Evolutionary conservation across 2,329 filamentous ascomycete genomes (phyloP).

Genomic region (Stemphylium beticola): DNA sequence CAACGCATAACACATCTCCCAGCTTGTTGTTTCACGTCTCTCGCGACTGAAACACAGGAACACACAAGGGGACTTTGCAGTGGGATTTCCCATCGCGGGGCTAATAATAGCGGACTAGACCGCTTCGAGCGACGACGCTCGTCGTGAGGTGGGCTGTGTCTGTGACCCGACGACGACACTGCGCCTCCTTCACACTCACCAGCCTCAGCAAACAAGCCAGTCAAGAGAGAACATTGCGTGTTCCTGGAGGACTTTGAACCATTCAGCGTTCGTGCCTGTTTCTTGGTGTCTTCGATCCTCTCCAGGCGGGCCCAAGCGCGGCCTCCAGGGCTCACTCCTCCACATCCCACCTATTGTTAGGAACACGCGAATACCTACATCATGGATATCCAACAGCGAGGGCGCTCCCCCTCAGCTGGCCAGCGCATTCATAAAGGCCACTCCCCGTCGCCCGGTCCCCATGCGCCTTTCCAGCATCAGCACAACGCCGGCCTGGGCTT

Average conservation of each 20-base stretch:
- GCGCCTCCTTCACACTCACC: constrained; percentile 37
- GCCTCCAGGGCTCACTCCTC: constrained; percentile 18
- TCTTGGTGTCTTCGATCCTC: constrained; percentile 11
- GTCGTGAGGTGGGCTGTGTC: constrained; percentile 19
- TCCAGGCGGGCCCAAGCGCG: constrained; percentile 30
- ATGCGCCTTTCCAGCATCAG: constrained; percentile 59
- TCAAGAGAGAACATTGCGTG: constrained; percentile 24
- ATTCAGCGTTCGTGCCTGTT: constrained; percentile 27
- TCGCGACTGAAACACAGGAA: constrained; percentile 31
- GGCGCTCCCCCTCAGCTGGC: constrained; percentile 67
- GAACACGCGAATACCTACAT: constrained; percentile 56
- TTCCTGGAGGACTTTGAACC: constrained; percentile 27
- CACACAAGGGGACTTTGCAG: constrained; percentile 15
- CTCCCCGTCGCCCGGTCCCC: constrained; percentile 68
- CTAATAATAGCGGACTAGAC: constrained; percentile 18
- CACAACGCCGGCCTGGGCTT: constrained; percentile 59
- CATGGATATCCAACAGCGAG: constrained; percentile 57
- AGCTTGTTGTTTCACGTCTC: constrained; percentile 26
- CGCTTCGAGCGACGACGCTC: constrained; percentile 19
- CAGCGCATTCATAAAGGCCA: constrained; percentile 70
- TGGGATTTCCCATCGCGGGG: constrained; percentile 13
- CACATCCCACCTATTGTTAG: constrained; percentile 35
- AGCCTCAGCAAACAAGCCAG: constrained; percentile 31
- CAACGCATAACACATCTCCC: constrained; percentile 20
- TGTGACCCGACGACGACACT: constrained; percentile 24